phyloP scores from a whole-genome alignment of 2,329 filamentous ascomycete genomes.

The Trichoderma brevicompactum region DNA sequence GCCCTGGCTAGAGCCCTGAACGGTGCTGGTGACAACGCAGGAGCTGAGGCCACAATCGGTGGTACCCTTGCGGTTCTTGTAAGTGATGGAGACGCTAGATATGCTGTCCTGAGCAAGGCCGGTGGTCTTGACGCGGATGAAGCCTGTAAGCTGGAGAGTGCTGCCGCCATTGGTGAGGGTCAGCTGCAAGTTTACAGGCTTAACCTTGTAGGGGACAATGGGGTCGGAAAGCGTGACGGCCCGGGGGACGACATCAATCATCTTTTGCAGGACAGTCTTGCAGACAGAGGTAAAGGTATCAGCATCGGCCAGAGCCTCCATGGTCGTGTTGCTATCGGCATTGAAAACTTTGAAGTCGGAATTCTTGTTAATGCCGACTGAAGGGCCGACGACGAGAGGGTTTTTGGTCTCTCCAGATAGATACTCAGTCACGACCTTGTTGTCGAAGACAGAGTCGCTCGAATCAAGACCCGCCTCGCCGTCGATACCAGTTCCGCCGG shows the following conservation, averaged over 20 bases:
- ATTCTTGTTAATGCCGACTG: constrained; percentile 50
- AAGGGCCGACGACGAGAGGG: constrained; percentile 58
- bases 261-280: constrained; percentile 57
- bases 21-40: constrained; percentile 51
- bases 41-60: constrained; percentile 47
- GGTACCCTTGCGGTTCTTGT: constrained; percentile 59
- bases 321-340: constrained; percentile 60
- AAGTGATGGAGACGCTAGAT: constrained; percentile 55
- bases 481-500: constrained; percentile 48
- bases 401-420: constrained; percentile 57
- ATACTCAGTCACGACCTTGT: constrained; percentile 61
- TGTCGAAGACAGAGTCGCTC: constrained; percentile 57
- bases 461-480: constrained; percentile 54
- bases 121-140: constrained; percentile 62
- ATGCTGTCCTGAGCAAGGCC: constrained; percentile 49
- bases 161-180: constrained; percentile 54
- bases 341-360: constrained; percentile 62
- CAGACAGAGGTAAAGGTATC: constrained; percentile 54
- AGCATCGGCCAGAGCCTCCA: constrained; percentile 52
- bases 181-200: constrained; percentile 62
- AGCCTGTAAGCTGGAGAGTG: constrained; percentile 55
- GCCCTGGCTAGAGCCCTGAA: constrained; percentile 56
- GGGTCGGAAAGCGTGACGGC: constrained; percentile 56
- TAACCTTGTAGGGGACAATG: constrained; percentile 61
- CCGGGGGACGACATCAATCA: constrained; percentile 64